These are phyloP conservation scores for Leishmania braziliensis DNA, from an alignment of 208 protist genomes.

Conservation along the genomic window DNA sequence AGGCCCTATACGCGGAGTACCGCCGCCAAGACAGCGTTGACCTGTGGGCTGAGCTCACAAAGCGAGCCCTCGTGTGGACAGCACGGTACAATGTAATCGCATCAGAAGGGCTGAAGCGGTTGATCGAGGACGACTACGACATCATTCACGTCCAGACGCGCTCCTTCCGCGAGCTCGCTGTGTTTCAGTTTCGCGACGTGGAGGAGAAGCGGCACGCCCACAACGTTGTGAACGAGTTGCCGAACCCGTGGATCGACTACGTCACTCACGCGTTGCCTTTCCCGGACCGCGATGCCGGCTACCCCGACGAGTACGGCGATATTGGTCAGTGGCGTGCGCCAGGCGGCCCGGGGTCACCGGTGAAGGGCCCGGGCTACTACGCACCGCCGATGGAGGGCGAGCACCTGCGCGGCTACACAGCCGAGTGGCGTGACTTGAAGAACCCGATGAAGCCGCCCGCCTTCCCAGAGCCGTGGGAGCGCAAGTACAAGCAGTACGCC, in stretches of 20 bases:
- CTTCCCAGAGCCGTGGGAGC: slow-evolving; percentile 89
- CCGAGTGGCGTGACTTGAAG: slow-evolving; percentile 89
- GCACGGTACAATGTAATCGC: slow-evolving; percentile 81
- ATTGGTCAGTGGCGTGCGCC: slow-evolving; percentile 91
- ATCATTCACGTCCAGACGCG: slow-evolving; percentile 87
- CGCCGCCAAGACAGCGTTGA: slow-evolving; percentile 83
- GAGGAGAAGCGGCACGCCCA: slow-evolving; percentile 82
- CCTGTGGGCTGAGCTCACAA: slow-evolving; percentile 88
- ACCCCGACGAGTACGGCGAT: slow-evolving; percentile 92
- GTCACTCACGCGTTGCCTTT: slow-evolving; percentile 90
- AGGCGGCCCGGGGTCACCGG: slow-evolving; percentile 78
- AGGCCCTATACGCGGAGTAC: slow-evolving; percentile 89
- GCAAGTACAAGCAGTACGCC: slow-evolving; percentile 91
- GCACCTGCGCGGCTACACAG: slow-evolving; percentile 85
- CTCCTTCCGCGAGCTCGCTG: slow-evolving; percentile 87
- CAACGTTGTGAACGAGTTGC: slow-evolving; percentile 81
- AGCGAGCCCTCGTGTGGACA: slow-evolving; percentile 90
- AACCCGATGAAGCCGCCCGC: slow-evolving; percentile 85
- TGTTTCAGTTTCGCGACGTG: slow-evolving; percentile 89
- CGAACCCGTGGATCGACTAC: slow-evolving; percentile 90
- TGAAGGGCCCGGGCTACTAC: slow-evolving; percentile 89
- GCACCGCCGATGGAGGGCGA: slow-evolving; percentile 90
- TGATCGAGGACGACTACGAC: slow-evolving; percentile 93
- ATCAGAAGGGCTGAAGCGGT: slow-evolving; percentile 76
- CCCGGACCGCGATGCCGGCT: slow-evolving; percentile 89